Percentiles rank a stretch among this genome's conserved stretches.
Evolutionary conservation across 2,329 filamentous ascomycete genomes (phyloP).

Genomic region (Ceratocystis variospora): DNA sequence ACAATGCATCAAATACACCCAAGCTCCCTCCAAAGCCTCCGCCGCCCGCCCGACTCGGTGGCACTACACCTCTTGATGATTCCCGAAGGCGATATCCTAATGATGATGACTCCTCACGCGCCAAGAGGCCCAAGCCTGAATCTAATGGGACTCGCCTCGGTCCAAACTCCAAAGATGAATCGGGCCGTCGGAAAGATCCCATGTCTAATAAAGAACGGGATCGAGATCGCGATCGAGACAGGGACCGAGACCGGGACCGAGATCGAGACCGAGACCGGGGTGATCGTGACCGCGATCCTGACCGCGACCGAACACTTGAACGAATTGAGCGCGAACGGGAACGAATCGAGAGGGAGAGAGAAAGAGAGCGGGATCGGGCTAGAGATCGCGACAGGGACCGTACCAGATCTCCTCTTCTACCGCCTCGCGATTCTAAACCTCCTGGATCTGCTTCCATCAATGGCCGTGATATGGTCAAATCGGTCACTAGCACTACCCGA

Average conservation of each 20-base stretch:
- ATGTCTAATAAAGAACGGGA: slow-evolving; percentile 9
- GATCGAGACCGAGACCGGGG: slow-evolving; percentile 5
- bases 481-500: slow-evolving; percentile 22
- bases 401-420: slow-evolving; percentile 1
- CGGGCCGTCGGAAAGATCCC: slow-evolving; percentile 7
- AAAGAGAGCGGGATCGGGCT: background rate
- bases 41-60: background rate
- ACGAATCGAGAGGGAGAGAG: slow-evolving; percentile 16
- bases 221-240: slow-evolving; percentile 9
- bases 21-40: slow-evolving; percentile 14
- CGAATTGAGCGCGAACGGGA: background rate
- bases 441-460: slow-evolving; percentile 25
- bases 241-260: slow-evolving; percentile 5
- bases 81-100: slow-evolving; percentile 3
- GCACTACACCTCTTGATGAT: background rate
- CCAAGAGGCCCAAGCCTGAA: slow-evolving; percentile 2
- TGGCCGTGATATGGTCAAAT: slow-evolving; percentile 28
- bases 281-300: background rate
- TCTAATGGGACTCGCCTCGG: background rate
- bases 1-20: background rate
- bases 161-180: slow-evolving; percentile 5
- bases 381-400: slow-evolving; percentile 10
- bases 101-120: slow-evolving; percentile 3
- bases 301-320: background rate
- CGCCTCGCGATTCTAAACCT: slow-evolving; percentile 9